These are phyloP conservation scores for Hymenoscyphus repandus DNA, from an alignment of 2,329 filamentous ascomycete genomes.

Conservation along the genomic window DNA sequence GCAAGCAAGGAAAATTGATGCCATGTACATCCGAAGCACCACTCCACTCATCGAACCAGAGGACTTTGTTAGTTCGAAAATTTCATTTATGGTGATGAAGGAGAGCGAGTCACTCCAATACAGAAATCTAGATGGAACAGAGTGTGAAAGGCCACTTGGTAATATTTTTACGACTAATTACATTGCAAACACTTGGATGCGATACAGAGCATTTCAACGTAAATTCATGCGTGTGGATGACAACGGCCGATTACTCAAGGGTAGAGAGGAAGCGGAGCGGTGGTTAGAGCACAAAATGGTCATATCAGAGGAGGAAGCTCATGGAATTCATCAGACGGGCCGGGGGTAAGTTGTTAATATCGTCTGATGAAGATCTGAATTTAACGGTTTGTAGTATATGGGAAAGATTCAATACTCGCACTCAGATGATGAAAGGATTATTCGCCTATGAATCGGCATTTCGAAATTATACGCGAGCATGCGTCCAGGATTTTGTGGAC, in stretches of 20 bases:
- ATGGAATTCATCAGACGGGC: slow-evolving; percentile 42
- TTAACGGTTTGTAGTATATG: slow-evolving; percentile 38
- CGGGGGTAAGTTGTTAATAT: slow-evolving; percentile 42
- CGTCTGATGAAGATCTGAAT: neutral
- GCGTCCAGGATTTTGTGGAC: slow-evolving; percentile 55
- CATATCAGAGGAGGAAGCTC: slow-evolving; percentile 55
- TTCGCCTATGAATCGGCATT: slow-evolving; percentile 63
- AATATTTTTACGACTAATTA: slow-evolving; percentile 49
- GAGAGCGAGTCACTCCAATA: slow-evolving; percentile 24
- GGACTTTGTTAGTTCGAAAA: slow-evolving; percentile 21
- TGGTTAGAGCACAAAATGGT: slow-evolving; percentile 61
- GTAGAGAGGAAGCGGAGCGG: slow-evolving; percentile 34
- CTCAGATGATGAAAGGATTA: slow-evolving; percentile 67
- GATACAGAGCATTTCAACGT: slow-evolving; percentile 38
- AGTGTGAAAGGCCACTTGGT: slow-evolving; percentile 26
- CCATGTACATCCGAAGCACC: slow-evolving; percentile 67
- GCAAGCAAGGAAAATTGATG: slow-evolving; percentile 45
- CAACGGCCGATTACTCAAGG: slow-evolving; percentile 26
- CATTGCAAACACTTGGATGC: slow-evolving; percentile 39
- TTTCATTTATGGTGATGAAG: slow-evolving; percentile 31
- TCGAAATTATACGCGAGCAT: slow-evolving; percentile 51
- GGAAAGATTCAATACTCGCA: slow-evolving; percentile 63
- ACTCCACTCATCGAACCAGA: slow-evolving; percentile 37
- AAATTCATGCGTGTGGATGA: slow-evolving; percentile 30
- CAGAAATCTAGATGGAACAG: slow-evolving; percentile 18